Base-by-base conservation (phyloP, 345 rosid genomes). In the Citrus reticulata region DNA sequence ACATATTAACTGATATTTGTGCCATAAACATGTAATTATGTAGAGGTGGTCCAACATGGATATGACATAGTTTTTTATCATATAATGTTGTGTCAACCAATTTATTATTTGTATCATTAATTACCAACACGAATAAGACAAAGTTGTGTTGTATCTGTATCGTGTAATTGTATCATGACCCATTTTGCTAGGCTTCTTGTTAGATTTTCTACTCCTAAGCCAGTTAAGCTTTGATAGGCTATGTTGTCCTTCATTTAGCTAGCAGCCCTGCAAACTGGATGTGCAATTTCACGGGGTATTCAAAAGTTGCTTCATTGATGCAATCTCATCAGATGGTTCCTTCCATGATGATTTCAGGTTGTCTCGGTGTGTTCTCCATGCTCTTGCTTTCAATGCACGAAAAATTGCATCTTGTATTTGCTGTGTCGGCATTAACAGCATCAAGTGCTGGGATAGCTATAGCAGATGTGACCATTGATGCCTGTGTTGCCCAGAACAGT, bases 401-500 rank as follows among this genome's bases (percentile, higher is more conserved):
- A 70, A 90, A 88, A 76, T 86, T 94, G 82, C 93, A 94, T 77
- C 86, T 96, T 55, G 86, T 84, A 40, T 84, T 94, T 71, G 95
- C 98, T 27, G 32, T 96, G 25, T 67, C 86, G 65, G 84, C 91
- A 78, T 87, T 96, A 88, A 92, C 95, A 1, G 85, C 89, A 40
- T 85, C 90, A 82, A 94, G 97, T 88, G 89, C 94, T 66, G 89
- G 91, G 69, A 90, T 87, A 72, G 98, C 99, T 0, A 90, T 97
- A 71, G 95, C 97, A 7, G 99, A 97, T 68, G 99, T 97, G 24
- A 97, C 99, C 0, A 87, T 97, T 10, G 98, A 94, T 85, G 99
- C 99, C 73, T 94, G 98, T 77, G 93, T 90, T 29, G 99, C 95
- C 3, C 90, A 97, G 81, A 91, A 94, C 76, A 97, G 98, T 37